A percentile compares a stretch with the other conserved stretches of the same genome.
Conservation (phyloP, 805 yeast species). For the Phaffomyces opuntiae region DNA sequence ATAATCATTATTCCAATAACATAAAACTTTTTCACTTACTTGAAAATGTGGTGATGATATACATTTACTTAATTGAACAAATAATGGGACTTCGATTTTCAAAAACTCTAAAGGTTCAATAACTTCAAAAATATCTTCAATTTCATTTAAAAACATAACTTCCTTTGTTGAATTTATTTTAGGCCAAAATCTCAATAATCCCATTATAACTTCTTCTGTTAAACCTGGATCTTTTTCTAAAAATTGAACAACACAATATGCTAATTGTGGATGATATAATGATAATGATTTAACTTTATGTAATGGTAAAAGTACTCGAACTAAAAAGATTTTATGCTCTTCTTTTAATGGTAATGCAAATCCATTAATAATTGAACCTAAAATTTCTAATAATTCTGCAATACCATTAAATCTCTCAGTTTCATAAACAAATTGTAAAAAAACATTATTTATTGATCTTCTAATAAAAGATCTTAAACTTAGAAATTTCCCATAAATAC, state of each 20-base stretch:
- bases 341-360: constrained; percentile 96
- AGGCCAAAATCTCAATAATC: constrained; percentile 92
- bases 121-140: constrained; percentile 94
- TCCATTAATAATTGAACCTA: constrained; percentile 95
- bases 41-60: constrained; percentile 95
- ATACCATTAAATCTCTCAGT: constrained; percentile 95
- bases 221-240: constrained; percentile 87
- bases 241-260: constrained; percentile 95
- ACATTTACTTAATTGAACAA: constrained; percentile 90
- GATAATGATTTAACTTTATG: constrained; percentile 88
- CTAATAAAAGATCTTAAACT: constrained; percentile 86
- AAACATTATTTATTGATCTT: constrained; percentile 85
- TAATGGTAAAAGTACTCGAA: constrained; percentile 81
- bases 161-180: constrained; percentile 92
- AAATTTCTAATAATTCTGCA: constrained; percentile 87
- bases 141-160: constrained; percentile 90
- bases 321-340: constrained; percentile 87
- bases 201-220: constrained; percentile 96
- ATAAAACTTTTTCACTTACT: constrained; percentile 90
- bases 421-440: constrained; percentile 88
- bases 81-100: constrained; percentile 86
- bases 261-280: constrained; percentile 91
- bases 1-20: constrained; percentile 93
- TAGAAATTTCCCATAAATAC: constrained; percentile 93
- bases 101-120: constrained; percentile 90